A percentile compares a stretch with the other conserved stretches of the same genome.
Conservation (phyloP, 495 filamentous ascomycete genomes). For the Glutinoglossum americanum region DNA sequence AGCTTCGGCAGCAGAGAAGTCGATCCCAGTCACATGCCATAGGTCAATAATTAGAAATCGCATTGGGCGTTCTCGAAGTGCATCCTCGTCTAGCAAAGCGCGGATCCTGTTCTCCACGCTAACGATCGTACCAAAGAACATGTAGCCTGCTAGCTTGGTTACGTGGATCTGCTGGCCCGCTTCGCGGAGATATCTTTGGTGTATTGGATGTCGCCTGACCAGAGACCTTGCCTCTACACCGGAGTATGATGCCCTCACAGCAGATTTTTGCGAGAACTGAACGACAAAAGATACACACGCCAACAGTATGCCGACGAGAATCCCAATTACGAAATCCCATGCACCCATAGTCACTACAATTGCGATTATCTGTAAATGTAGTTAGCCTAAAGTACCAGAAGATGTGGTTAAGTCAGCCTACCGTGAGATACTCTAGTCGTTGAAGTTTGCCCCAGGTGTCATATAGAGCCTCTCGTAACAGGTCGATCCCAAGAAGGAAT, state of each 20-base stretch:
- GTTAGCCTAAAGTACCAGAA: not conserved
- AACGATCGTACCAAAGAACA: constrained; percentile 95
- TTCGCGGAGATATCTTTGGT: constrained; percentile 64
- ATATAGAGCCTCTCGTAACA: constrained; percentile 70
- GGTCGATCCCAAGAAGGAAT: constrained; percentile 78
- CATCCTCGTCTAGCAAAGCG: constrained; percentile 56
- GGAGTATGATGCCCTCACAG: constrained; percentile 67
- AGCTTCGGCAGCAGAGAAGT: constrained; percentile 87
- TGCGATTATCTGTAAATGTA: constrained; percentile 39
- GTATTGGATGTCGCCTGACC: constrained; percentile 71
- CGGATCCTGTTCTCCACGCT: constrained; percentile 76
- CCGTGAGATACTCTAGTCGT: constrained; percentile 71
- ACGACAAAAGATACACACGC: constrained; percentile 82
- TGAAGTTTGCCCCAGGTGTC: constrained; percentile 74
- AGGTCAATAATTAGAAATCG: constrained; percentile 82
- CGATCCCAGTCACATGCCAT: constrained; percentile 69
- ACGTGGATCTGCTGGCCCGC: constrained; percentile 75
- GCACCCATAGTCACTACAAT: constrained; percentile 92
- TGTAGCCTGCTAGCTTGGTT: constrained; percentile 73
- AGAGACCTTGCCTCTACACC: constrained; percentile 78
- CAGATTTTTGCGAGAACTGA: constrained; percentile 71
- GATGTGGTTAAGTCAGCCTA: constrained; percentile 12
- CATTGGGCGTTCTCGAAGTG: constrained; percentile 55
- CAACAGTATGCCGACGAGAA: constrained; percentile 73
- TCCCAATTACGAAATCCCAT: constrained; percentile 88